Evolutionary conservation across 805 yeast species (phyloP), one percentile per base, ranked within the genome.

Genomic region (Candida maltosa): DNA sequence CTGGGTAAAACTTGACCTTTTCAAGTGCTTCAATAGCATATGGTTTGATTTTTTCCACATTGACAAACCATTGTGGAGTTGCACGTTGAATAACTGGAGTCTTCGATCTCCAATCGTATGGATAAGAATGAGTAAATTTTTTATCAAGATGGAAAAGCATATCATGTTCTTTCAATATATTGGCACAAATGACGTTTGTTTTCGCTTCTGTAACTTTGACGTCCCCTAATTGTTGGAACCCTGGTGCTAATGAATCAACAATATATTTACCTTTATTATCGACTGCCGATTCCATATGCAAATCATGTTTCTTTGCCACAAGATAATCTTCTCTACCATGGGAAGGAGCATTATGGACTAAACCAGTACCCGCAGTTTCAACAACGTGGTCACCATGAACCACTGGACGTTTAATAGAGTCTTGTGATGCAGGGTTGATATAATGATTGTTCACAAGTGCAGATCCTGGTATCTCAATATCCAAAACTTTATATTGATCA

Each of bases 261-360:
- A 56, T 44, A 52, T 80, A 87, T 41, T 69, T 67, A 1, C 98
- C 98, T 35, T 65, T 58, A 38, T 73, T 75, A 52, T 93, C 87
- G 2, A 93, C 94, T 0, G 93, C 87, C 0, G 96, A 87, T 41
- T 65, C 75, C 0, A 86, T 76, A 7, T 59, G 65, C 16, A 93
- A 67, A 0, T 68, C 69, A 42, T 82, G 60, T 16, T 65, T 58
- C 38, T 73, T 56, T 22, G 95, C 91, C 23, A 83, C 70, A 6
- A 81, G 50, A 53, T 86, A 89, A 64, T 93, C 99, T 46, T 93
- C 98, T 49, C 80, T 76, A 49, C 99, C 99, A 56, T 93, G 98
- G 0, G 97, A 97, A 2, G 98, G 97, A 0, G 98, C 97, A 15
- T 87, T 84, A 54, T 93, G 99, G 1, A 93, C 99, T 10, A 93